Base-by-base conservation (phyloP, 768 basidiomycete species). In the Mycena indigotica region DNA sequence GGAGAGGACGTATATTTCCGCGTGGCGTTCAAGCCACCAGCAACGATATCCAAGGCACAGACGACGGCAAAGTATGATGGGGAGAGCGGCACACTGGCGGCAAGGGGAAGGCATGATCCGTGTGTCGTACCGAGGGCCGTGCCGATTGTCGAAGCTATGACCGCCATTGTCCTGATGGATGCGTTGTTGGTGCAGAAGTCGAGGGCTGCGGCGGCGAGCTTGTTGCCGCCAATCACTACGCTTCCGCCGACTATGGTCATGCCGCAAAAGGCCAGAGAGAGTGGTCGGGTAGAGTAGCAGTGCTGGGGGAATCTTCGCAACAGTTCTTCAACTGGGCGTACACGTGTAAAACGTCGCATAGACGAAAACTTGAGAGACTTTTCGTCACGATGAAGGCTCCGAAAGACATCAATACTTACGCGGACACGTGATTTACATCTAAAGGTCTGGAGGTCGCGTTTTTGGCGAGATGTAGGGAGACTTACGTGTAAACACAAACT, bases 91-190 rank as follows among this genome's bases (percentile, higher is more conserved):
- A 83, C 82, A 35, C 83, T 99, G 52, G 94, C 94, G 13, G 91
- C 97, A 32, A 83, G 93, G 28, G 97, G 97, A 13, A 82, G 97
- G 52, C 96, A 98, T 74, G 96, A 98, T 69, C 95, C 96, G 17
- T 98, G 96, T 70, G 96, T 99, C 44, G 94, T 99, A 4, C 96
- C 96, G 39, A 87, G 95, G 46, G 95, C 95, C 19, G 93, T 98
- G 8, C 95, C 97, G 40, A 99, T 99, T 66, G 96, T 98, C 41
- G 97, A 99, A 76, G 86, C 93, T 1, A 99, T 99, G 97, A 94
- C 96, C 0, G 88, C 89, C 25, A 80, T 98, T 49, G 96, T 98
- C 57, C 82, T 97, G 63, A 93, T 99, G 88, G 97, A 99, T 70
- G 85, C 89, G 67, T 79, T 98, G 56, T 81, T 98, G 38, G 86